These are phyloP conservation scores for Suhomyces terraborum DNA, from an alignment of 1,139 yeast genomes.

Conservation along the genomic window DNA sequence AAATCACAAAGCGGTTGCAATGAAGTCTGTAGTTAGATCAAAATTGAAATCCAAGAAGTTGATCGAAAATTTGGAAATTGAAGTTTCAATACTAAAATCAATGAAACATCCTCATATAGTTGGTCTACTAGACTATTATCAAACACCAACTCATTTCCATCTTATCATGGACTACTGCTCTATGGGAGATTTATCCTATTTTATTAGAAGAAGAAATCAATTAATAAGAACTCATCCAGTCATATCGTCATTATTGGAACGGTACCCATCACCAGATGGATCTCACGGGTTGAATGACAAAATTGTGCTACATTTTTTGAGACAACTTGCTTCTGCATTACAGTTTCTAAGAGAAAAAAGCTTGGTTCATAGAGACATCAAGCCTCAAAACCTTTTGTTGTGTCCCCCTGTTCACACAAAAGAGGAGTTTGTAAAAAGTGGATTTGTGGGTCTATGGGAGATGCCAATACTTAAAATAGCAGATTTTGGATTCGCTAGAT, in stretches of 20 bases:
- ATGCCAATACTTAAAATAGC: constrained; percentile 90
- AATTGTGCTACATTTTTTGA: constrained; percentile 78
- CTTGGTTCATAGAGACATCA: constrained; percentile 89
- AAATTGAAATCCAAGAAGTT: constrained; percentile 83
- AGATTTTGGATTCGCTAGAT: constrained; percentile 96
- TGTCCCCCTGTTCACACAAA: constrained; percentile 72
- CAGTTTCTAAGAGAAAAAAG: constrained; percentile 78
- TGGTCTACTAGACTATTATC: constrained; percentile 76
- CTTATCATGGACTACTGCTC: constrained; percentile 97
- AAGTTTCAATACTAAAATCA: constrained; percentile 80
- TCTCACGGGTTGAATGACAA: constrained; percentile 79
- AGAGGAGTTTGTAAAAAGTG: constrained; percentile 54
- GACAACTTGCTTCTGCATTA: constrained; percentile 84
- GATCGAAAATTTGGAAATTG: constrained; percentile 87
- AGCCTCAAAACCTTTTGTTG: constrained; percentile 86
- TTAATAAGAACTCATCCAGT: constrained; percentile 77
- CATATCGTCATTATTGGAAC: constrained; percentile 68
- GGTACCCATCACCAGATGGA: constrained; percentile 81
- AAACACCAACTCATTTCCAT: constrained; percentile 79
- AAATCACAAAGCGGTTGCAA: constrained; percentile 69
- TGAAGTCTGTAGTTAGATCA: constrained; percentile 83
- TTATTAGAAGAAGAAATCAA: constrained; percentile 76
- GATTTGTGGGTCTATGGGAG: constrained; percentile 81
- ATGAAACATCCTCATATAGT: constrained; percentile 94
- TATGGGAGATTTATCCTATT: constrained; percentile 86